Evolutionary conservation across 768 basidiomycete species (phyloP), one percentile per base, ranked within the genome.

Genomic region (Dioszegia aurantiaca): DNA sequence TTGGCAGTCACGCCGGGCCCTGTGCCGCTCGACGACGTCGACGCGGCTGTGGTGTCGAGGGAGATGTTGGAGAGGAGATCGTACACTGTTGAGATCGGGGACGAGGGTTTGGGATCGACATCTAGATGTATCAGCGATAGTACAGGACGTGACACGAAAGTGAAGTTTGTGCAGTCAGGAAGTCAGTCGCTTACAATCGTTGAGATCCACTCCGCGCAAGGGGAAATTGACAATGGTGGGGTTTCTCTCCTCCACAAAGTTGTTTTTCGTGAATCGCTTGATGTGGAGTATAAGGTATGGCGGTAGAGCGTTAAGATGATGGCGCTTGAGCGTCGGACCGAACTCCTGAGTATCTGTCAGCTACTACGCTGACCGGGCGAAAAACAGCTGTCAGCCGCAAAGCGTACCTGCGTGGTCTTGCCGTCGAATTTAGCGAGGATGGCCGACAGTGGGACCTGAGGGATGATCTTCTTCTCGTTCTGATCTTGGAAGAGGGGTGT

Each of bases 181-280:
- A n/a, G n/a, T n/a, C n/a, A n/a, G n/a, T n/a, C n/a, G n/a, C n/a
- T n/a, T 75, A 95, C 95, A 97, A 48, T 91, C 91, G 67, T 80
- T 80, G 76, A 99, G 87, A 77, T 99, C 94, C 19, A 98, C 82
- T 3, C 94, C 93, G 58, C 88, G 84, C 24, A 97, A 80, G 2
- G 94, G 94, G 71, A 95, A 99, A 73, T 94, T 99, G 65, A 99
- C 89, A 60, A 99, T 93, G 1, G 95, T 99, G 8, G 94, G 94
- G 70, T 99, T 99, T 78, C 95, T 95, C 77, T 99, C 95, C 77
- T 97, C 94, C 5, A 97, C 92, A 68, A 98, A 97, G 52, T 82
- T 82, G 75, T 98, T 99, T 76, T 89, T 95, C 23, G 90, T 92
- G 79, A 98, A 99, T 37, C 95, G 85, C 76, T 93, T 98, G 82